Evolutionary conservation across 768 basidiomycete genomes (phyloP), one percentile per base, ranked within the genome.

Genomic region (Hericium rajendrae): DNA sequence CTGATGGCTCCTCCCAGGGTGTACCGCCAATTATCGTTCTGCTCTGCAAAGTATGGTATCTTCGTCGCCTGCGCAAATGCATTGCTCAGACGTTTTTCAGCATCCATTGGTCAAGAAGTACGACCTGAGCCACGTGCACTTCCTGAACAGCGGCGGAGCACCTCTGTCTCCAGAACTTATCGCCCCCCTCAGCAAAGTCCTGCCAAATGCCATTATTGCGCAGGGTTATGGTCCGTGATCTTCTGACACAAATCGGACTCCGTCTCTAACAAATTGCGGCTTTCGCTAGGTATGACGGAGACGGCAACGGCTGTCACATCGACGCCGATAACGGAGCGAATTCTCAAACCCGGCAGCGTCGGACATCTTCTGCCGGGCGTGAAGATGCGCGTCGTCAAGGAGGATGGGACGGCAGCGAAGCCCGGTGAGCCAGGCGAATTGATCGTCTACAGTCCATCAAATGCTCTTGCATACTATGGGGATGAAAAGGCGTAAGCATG

Each of bases 281-380:
- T 20, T 53, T 13, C 16, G 28, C 15, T 43, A 87, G 86, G 87
- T 15, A 79, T 85, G 81, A 89, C 87, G 0, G 87, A 89, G 66
- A 77, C 81, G 0, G 74, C 74, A 53, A 82, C 83, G 0, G 73
- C 78, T 2, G 72, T 78, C 13, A 66, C 74, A n/a, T 76, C 83
- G 73, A 80, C 77, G 68, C 68, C 80, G n/a, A 68, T 76, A 5
- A 68, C 72, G 1, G 65, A 71, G 22, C 79, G 75, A 59, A 64
- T 80, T 24, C 82, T 83, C 16, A 68, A 72, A 5, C 72, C 76
- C 5, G 85, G 85, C 41, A 73, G 81, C 52, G 68, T 67, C 6
- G 78, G 74, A 28, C 65, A 60, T 39, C 59, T 76, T 11, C 56
- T 85, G 1, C 81, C 84, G 2, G 86, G 85, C 0, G 71, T 74